phyloP scores from a whole-genome alignment of 257 asterid genomes.

The Paraleonurus japonicus region DNA sequence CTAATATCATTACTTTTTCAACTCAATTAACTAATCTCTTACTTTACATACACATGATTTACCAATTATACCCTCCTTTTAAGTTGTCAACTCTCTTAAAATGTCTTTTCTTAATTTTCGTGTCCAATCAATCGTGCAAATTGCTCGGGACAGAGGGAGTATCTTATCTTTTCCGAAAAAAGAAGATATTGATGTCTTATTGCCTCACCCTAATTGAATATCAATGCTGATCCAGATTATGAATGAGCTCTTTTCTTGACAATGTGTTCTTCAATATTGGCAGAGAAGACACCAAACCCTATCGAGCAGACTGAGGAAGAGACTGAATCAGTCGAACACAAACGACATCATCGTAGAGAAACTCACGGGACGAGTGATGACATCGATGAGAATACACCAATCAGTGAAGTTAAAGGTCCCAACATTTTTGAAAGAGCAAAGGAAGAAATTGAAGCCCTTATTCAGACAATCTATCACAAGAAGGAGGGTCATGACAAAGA shows the following conservation, averaged over 20 bases:
- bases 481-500: constrained; percentile 37
- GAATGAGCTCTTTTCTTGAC: neutral
- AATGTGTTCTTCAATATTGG: neutral
- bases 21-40: too few relatives aligned
- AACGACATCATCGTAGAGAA: constrained; percentile 59
- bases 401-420: constrained; percentile 64
- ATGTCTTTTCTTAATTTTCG: too few relatives aligned
- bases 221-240: neutral
- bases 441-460: constrained; percentile 80
- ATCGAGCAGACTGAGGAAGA: constrained; percentile 32
- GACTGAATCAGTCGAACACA: constrained; percentile 27
- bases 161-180: too few relatives aligned
- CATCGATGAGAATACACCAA: constrained; percentile 53
- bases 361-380: constrained; percentile 75
- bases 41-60: too few relatives aligned
- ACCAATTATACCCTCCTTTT: too few relatives aligned
- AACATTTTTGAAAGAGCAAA: constrained; percentile 76
- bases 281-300: constrained; percentile 36
- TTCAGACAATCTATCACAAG: constrained; percentile 54
- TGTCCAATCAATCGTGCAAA: too few relatives aligned
- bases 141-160: too few relatives aligned
- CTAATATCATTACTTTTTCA: too few relatives aligned
- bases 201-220: too few relatives aligned
- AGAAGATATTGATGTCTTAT: too few relatives aligned
- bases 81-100: too few relatives aligned